A percentile compares a stretch with the other conserved stretches of the same genome.
Conservation (phyloP, 2,329 filamentous ascomycete species). For the Fusarium acutatum region DNA sequence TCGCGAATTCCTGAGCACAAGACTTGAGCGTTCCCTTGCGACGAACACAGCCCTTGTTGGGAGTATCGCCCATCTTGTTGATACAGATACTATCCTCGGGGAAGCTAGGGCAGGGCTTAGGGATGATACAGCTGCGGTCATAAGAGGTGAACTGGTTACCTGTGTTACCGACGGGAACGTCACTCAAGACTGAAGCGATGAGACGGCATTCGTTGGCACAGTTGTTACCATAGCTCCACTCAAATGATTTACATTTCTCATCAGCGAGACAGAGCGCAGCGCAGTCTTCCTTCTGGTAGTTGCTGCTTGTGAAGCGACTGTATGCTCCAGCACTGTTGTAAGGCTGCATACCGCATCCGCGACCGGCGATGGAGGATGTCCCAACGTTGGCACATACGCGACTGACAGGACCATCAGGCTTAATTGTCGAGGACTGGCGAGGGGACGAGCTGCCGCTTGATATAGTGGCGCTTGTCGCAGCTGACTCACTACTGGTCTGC, state of each 20-base stretch:
- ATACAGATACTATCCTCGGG: neutral
- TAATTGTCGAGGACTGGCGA: neutral
- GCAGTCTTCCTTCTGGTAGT: constrained; percentile 1
- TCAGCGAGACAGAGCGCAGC: neutral
- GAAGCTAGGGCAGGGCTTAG: neutral
- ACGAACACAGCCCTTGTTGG: neutral
- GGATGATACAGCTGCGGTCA: neutral
- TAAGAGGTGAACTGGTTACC: neutral
- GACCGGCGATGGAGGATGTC: neutral
- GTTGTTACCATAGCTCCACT: neutral
- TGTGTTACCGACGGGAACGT: neutral
- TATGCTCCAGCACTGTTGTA: constrained; percentile 3
- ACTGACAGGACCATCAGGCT: neutral
- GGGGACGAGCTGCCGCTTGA: neutral
- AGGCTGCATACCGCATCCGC: neutral
- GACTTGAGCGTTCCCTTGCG: constrained; percentile 3
- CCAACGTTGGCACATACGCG: neutral
- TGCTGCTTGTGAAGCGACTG: neutral
- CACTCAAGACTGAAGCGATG: neutral
- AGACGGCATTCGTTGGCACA: constrained; percentile 1
- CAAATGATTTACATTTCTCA: neutral
- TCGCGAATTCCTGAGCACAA: neutral
- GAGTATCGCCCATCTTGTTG: constrained; percentile 1
- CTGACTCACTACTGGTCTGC: neutral
- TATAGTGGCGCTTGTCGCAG: neutral